phyloP scores from a whole-genome alignment of 345 rosid species.

The Salix arbutifolia region DNA sequence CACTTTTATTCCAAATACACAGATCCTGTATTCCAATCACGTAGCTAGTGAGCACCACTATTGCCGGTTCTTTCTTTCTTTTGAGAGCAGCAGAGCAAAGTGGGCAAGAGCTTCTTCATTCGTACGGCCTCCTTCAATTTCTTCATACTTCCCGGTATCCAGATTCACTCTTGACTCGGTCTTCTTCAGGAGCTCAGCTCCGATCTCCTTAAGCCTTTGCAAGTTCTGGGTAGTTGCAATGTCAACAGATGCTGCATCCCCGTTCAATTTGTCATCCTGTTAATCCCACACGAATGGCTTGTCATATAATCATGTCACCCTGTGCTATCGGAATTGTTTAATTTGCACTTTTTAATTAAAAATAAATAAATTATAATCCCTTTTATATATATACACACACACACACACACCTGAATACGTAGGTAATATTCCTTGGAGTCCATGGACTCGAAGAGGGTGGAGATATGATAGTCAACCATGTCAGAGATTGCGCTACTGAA shows the following conservation, averaged over 20 bases:
- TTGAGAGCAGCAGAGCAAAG: constrained; percentile 14
- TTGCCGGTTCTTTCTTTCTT: constrained; percentile 4
- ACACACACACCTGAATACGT: constrained; percentile 26
- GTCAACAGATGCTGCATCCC: constrained; percentile 12
- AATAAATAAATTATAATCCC: too few relatives aligned
- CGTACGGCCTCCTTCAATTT: constrained; percentile 6
- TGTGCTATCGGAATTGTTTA: too few relatives aligned
- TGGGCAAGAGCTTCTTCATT: constrained; percentile 18
- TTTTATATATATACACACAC: background rate
- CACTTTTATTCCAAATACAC: too few relatives aligned
- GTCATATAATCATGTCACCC: too few relatives aligned
- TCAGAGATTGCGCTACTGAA: constrained; percentile 11
- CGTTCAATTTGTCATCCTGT: constrained; percentile 18
- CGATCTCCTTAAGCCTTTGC: constrained; percentile 16
- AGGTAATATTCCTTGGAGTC: constrained; percentile 6
- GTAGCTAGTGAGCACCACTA: background rate
- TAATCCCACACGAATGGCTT: background rate
- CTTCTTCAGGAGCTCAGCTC: background rate
- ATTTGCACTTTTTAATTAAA: too few relatives aligned
- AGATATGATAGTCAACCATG: constrained; percentile 15
- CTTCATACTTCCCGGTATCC: constrained; percentile 11
- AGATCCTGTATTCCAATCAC: too few relatives aligned
- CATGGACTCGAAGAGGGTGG: constrained; percentile 6
- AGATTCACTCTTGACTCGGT: constrained; percentile 11
- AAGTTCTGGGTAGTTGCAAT: constrained; percentile 8